phyloP scores from a whole-genome alignment of 140 eudicot genomes.

The Ambrosia hybrid region DNA sequence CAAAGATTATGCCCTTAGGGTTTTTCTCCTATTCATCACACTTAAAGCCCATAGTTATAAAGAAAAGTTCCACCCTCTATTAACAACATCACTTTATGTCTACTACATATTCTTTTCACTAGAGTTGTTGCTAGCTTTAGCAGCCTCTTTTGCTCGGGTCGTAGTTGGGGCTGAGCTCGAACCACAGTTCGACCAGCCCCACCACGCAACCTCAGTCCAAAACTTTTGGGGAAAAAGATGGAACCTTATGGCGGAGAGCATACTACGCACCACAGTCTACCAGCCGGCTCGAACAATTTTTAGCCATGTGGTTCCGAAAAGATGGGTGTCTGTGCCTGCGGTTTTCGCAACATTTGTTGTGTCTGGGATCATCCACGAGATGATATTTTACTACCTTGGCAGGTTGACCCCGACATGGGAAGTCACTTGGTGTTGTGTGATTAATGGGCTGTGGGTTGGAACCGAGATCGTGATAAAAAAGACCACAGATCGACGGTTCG shows the following conservation, averaged over 20 bases:
- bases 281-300: not conserved
- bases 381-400: slow-evolving; percentile 11
- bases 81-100: slow-evolving; percentile 1
- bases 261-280: slow-evolving; percentile 1
- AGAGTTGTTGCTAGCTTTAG: slow-evolving; percentile 2
- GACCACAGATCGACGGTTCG: not conserved
- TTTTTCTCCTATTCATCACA: not conserved
- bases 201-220: not conserved
- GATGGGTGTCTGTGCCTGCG: slow-evolving; percentile 9
- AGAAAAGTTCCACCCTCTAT: slow-evolving; percentile 10
- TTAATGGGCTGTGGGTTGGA: slow-evolving; percentile 10
- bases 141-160: not conserved
- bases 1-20: slow-evolving; percentile 7
- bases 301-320: slow-evolving; percentile 6
- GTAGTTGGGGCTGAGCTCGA: not conserved
- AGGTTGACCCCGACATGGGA: slow-evolving; percentile 8
- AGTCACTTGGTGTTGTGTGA: slow-evolving; percentile 3
- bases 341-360: not conserved
- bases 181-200: slow-evolving; percentile 6
- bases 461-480: not conserved
- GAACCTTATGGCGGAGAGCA: slow-evolving; percentile 10
- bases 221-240: slow-evolving; percentile 15
- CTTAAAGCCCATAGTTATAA: slow-evolving; percentile 1
- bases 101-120: slow-evolving; percentile 4
- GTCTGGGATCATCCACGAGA: slow-evolving; percentile 7